Base-by-base conservation (phyloP, 78 protist genomes). In the Isochrysis galbana region DNA sequence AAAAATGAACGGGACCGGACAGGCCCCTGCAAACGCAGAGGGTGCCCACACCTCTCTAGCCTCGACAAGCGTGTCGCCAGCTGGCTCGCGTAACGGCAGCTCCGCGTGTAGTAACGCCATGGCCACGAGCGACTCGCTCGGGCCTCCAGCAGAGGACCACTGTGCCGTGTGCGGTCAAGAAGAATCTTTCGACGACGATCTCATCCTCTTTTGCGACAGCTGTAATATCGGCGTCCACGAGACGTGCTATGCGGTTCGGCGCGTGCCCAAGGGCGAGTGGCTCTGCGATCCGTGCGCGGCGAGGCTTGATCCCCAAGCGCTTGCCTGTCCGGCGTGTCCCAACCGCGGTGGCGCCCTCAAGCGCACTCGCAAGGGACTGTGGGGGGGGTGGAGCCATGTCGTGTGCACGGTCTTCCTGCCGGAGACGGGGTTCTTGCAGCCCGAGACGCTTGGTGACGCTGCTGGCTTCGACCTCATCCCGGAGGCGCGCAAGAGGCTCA, bases 211-310 rank as follows among this genome's bases (percentile, higher is more conserved):
- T 5, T 93, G 95, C 87, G 92, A 89, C 41, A 25, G 48, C 21
- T 90, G 95, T 90, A 46, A 93, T 38, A 19, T 80, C 32, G 70
- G 93, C 14, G 93, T 93, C 61, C 95, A 93, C 74, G 90, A 93
- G 87, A 46, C 5, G 38, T 93, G 95, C 93, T 90, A 93, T 87
- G 95, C 91, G 25, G 74, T 89, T 3, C 44, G 5, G 38, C 34
- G 32, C 55, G 45, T 93, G 17, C 95, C 95, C 69, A 91, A 89
- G 34, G 90, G 91, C 17, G 83, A 55, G 42, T 93, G 93, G 92
- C 44, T 78, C 22, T 93, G 95, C 72, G 89, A 84, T 34, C 72
- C n/a, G n/a, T 93, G 95, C 86, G 14, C 38, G 17, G 77, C 21
- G 29, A 39, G 67, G 11, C 84, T 47, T 23, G 29, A 46, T 23